Evolutionary conservation across 2,329 filamentous ascomycete species (phyloP).

Genomic region (Stagonosporopsis vannaccii): DNA sequence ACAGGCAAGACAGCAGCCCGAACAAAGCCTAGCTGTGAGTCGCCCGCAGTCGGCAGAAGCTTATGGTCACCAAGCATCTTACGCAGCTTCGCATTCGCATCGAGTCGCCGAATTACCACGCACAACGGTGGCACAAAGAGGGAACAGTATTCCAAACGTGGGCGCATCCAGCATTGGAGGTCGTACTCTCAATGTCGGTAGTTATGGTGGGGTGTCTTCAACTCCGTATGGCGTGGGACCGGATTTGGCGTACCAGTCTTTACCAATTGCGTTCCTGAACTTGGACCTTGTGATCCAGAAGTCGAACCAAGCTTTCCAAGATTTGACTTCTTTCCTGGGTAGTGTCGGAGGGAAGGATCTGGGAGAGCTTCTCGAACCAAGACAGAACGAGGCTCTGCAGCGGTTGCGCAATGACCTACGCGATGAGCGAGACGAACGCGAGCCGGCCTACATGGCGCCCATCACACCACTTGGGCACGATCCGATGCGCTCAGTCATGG

Average conservation of each 20-base stretch:
- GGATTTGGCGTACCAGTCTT: slow-evolving; percentile 37
- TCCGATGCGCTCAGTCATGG: slow-evolving; percentile 51
- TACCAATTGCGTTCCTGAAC: slow-evolving; percentile 54
- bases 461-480: slow-evolving; percentile 55
- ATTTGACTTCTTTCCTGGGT: slow-evolving; percentile 50
- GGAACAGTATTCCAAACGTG: slow-evolving; percentile 24
- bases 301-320: slow-evolving; percentile 55
- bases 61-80: slow-evolving; percentile 32
- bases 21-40: slow-evolving; percentile 35
- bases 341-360: slow-evolving; percentile 52
- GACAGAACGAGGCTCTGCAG: slow-evolving; percentile 53
- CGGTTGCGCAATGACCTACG: slow-evolving; percentile 55
- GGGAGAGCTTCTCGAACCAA: slow-evolving; percentile 52
- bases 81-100: slow-evolving; percentile 30
- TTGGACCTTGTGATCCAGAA: slow-evolving; percentile 57
- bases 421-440: slow-evolving; percentile 56
- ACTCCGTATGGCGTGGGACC: slow-evolving; percentile 33
- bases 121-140: slow-evolving; percentile 28
- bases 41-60: slow-evolving; percentile 28
- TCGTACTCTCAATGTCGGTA: slow-evolving; percentile 25
- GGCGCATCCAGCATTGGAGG: slow-evolving; percentile 24
- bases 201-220: slow-evolving; percentile 25
- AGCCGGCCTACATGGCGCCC: slow-evolving; percentile 60
- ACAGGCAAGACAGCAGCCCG: slow-evolving; percentile 37
- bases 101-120: slow-evolving; percentile 35